Percentiles rank a stretch among this genome's conserved stretches.
phyloP scores from a whole-genome alignment of 2,329 filamentous ascomycete genomes.

The Tolypocladium guangdongense region DNA sequence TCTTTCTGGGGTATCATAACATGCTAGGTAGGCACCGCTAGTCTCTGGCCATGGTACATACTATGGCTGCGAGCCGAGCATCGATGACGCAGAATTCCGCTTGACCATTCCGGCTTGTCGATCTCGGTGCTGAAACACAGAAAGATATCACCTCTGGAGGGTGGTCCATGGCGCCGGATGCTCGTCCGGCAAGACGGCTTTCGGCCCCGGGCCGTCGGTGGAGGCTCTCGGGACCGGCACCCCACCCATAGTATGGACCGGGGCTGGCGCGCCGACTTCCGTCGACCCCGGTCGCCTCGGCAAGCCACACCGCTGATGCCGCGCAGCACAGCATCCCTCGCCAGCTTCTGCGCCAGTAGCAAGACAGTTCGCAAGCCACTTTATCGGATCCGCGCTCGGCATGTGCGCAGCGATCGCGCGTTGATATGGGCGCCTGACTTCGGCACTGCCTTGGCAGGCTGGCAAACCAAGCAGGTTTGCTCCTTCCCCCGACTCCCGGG shows the following conservation, averaged over 20 bases:
- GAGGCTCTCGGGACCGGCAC: neutral
- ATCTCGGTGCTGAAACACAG: too few species aligned
- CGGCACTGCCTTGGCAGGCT: neutral
- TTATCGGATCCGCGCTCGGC: neutral
- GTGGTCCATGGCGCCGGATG: neutral
- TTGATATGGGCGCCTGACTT: neutral
- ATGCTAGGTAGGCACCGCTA: neutral
- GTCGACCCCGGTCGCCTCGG: neutral
- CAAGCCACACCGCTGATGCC: neutral
- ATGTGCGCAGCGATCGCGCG: neutral
- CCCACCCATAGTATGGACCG: neutral
- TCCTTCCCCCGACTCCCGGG: neutral
- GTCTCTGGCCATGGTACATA: too few species aligned
- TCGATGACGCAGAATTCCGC: neutral
- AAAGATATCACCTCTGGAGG: neutral
- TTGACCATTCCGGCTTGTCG: neutral
- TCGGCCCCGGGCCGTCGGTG: neutral
- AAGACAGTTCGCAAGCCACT: neutral
- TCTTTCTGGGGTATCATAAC: neutral
- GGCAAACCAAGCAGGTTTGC: neutral
- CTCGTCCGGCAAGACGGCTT: neutral
- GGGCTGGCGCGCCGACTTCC: neutral
- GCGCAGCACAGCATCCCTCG: neutral
- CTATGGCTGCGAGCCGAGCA: neutral
- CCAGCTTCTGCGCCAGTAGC: neutral